Conservation (phyloP, 352 stramenopile species). For the Phytophthora cryptogea region DNA sequence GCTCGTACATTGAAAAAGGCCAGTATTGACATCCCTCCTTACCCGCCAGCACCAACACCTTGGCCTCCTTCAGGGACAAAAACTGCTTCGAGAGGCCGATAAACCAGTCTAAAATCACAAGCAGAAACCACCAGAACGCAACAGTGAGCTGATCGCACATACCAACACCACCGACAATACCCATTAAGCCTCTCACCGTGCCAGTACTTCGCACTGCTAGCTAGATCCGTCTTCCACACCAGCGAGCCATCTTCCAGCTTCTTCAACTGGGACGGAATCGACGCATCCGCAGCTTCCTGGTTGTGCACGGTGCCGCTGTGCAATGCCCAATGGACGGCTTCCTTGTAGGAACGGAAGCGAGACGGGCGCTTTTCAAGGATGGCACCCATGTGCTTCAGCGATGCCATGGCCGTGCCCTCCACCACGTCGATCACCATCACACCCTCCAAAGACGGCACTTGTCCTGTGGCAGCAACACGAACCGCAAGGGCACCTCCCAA, state of each 20-base stretch:
- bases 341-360: slow-evolving; percentile 65
- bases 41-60: slow-evolving; percentile 87
- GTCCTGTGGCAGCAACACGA: slow-evolving; percentile 60
- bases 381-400: slow-evolving; percentile 81
- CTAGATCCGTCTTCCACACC: slow-evolving; percentile 80
- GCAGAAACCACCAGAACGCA: slow-evolving; percentile 1
- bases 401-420: slow-evolving; percentile 86
- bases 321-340: slow-evolving; percentile 83
- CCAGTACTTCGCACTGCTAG: slow-evolving; percentile 78
- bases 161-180: background rate
- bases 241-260: slow-evolving; percentile 52
- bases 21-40: background rate
- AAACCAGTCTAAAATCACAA: slow-evolving; percentile 69
- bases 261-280: slow-evolving; percentile 80
- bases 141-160: slow-evolving; percentile 6
- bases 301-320: slow-evolving; percentile 81
- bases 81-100: slow-evolving; percentile 85
- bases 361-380: slow-evolving; percentile 78
- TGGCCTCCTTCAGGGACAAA: slow-evolving; percentile 69
- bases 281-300: slow-evolving; percentile 69
- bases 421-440: slow-evolving; percentile 92
- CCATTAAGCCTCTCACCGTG: slow-evolving; percentile 40
- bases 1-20: background rate
- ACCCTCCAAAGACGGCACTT: slow-evolving; percentile 68
- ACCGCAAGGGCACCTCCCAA: slow-evolving; percentile 85